Evolutionary conservation across 163 green algal species (phyloP).

Genomic region (Scenedesmus sp.): DNA sequence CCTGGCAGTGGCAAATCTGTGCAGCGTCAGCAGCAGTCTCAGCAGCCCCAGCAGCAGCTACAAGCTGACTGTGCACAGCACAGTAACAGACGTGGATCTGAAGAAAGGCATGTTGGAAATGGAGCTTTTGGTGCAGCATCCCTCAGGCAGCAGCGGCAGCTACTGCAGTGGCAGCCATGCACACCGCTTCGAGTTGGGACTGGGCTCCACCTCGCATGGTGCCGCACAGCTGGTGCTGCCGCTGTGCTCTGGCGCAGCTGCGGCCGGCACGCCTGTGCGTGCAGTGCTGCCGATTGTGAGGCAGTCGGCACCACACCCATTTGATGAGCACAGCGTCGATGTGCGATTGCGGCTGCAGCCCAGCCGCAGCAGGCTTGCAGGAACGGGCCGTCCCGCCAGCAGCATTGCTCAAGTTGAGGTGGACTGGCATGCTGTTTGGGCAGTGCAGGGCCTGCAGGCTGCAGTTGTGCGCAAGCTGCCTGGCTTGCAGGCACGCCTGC

Average conservation of each 20-base stretch:
- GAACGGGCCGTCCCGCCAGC: background rate
- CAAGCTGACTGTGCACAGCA: background rate
- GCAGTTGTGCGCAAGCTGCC: background rate
- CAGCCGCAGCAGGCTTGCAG: background rate
- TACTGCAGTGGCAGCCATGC: background rate
- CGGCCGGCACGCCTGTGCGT: constrained; percentile 5
- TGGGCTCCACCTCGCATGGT: background rate
- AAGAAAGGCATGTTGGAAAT: background rate
- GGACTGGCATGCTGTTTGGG: constrained; percentile 16
- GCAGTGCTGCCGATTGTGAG: background rate
- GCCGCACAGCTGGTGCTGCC: background rate
- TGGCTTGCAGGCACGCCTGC: background rate
- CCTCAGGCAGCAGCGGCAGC: background rate
- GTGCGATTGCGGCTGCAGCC: constrained; percentile 1
- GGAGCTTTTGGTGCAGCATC: background rate
- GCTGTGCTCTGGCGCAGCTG: background rate
- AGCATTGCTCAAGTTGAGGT: background rate
- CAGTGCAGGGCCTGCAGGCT: constrained; percentile 12
- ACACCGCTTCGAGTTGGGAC: background rate
- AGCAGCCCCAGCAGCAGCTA: constrained; percentile 27
- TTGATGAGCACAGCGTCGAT: constrained; percentile 2
- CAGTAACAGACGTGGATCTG: constrained; percentile 1
- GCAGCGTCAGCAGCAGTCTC: background rate
- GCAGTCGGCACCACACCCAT: background rate
- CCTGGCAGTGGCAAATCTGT: background rate